Conservation (phyloP, 345 rosid species). For the Syzygium oleosum region DNA sequence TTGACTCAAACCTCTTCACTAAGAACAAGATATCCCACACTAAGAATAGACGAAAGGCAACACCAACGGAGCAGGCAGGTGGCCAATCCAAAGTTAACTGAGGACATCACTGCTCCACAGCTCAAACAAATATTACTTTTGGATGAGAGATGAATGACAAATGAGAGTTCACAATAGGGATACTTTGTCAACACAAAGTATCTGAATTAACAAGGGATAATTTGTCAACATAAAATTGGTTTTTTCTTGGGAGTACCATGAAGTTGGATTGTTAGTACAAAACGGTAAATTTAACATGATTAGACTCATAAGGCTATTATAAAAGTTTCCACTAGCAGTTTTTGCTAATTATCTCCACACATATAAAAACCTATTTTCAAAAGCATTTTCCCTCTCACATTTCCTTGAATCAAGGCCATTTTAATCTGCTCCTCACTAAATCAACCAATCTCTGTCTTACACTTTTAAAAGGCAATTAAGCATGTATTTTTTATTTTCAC, state of each 20-base stretch:
- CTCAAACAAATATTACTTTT: background rate
- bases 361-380: background rate
- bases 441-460: background rate
- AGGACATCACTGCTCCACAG: background rate
- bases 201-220: background rate
- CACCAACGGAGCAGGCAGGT: background rate
- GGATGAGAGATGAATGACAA: background rate
- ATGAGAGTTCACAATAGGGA: background rate
- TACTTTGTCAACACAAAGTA: background rate
- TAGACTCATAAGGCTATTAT: background rate
- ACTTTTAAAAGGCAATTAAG: background rate
- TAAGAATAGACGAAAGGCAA: background rate
- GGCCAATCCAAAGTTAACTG: background rate
- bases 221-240: background rate
- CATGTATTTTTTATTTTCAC: background rate
- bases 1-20: background rate
- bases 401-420: background rate
- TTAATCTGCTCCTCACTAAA: background rate
- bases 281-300: background rate
- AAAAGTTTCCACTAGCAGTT: background rate
- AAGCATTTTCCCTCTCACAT: background rate
- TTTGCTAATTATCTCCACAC: background rate
- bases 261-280: background rate
- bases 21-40: background rate
- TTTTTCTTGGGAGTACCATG: background rate